Evolutionary conservation across 352 stramenopile species (phyloP), one percentile per base, ranked within the genome.

Genomic region (Pythium utonaiense): DNA sequence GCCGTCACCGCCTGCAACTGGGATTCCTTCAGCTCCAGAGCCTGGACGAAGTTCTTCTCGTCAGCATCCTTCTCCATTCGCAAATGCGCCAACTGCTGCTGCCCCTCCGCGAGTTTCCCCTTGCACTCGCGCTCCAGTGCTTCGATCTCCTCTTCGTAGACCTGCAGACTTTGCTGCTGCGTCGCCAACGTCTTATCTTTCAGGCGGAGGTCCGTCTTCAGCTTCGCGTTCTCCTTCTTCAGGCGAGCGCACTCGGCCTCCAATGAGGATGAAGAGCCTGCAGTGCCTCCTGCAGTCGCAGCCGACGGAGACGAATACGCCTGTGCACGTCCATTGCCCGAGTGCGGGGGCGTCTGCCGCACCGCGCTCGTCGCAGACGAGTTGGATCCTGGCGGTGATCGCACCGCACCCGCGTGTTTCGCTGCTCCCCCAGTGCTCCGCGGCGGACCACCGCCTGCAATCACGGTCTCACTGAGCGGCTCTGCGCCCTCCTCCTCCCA

Each of bases 81-180:
- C 33, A 87, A 40, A 14, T 73, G 63, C 28, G 66, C 67, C 53
- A 85, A 73, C 78, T 79, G 41, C 25, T 60, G 60, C 27, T 91
- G 82, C 13, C 82, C 70, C 47, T 90, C 75, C 7, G 70, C 71
- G 22, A 94, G 73, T 55, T 89, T 90, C 33, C 73, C 65, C 22
- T 73, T 83, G 69, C 83, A 93, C 52, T 94, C 85, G 16, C 74
- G 60, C 56, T 91, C 85, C 13, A 94, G 67, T 21, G 79, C 85
- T 24, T 89, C 76, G 14, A 93, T 73, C 63, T 94, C 85, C 50
- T 93, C 77, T 58, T 94, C 80, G 45, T 72, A 89, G 27, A 88
- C 73, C 30, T 78, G 60, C 36, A 89, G 54, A 53, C 71, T 87
- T 48, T 83, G 79, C 59, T 92, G 77, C 0, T 70, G 72, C 19